Conservation (phyloP, 192 early-diverging fungal species). For the Diversispora epigaea region DNA sequence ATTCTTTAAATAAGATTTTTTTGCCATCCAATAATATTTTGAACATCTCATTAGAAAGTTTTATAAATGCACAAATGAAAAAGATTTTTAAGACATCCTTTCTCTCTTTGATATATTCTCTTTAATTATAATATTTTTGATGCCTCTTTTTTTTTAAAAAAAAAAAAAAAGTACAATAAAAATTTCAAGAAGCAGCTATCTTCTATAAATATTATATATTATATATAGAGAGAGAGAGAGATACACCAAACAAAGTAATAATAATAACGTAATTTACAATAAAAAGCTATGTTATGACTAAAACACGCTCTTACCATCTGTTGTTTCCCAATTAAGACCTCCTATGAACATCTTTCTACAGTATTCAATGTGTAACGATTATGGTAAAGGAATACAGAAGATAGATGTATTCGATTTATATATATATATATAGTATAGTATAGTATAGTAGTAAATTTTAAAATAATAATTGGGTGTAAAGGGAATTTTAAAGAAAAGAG, state of each 20-base stretch:
- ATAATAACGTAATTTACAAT: conserved; percentile 6
- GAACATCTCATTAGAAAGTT: too few relatives aligned
- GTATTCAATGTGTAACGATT: conserved; percentile 21
- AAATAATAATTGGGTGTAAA: conserved; percentile 18
- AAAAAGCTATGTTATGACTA: conserved; percentile 18
- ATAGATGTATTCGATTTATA: conserved; percentile 20
- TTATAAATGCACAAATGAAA: too few relatives aligned
- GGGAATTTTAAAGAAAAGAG: conserved; percentile 4
- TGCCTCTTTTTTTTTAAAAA: too few relatives aligned
- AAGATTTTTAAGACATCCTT: too few relatives aligned
- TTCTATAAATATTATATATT: background rate
- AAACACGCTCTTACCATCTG: conserved; percentile 66
- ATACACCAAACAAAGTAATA: conserved; percentile 5
- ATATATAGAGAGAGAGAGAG: conserved; percentile 10
- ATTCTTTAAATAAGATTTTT: too few relatives aligned
- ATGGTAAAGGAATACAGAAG: conserved; percentile 7
- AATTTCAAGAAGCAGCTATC: background rate
- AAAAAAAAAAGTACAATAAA: too few relatives aligned
- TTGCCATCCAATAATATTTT: too few relatives aligned
- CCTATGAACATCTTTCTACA: conserved; percentile 80
- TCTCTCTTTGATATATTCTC: too few relatives aligned
- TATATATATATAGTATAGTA: too few relatives aligned
- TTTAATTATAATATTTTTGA: too few relatives aligned
- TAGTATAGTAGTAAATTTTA: background rate
- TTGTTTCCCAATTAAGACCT: conserved; percentile 81